A percentile compares a stretch with the other conserved stretches of the same genome.
These are phyloP conservation scores for Globisporangium cystogenes DNA, from an alignment of 352 stramenopile species.

Conservation along the genomic window DNA sequence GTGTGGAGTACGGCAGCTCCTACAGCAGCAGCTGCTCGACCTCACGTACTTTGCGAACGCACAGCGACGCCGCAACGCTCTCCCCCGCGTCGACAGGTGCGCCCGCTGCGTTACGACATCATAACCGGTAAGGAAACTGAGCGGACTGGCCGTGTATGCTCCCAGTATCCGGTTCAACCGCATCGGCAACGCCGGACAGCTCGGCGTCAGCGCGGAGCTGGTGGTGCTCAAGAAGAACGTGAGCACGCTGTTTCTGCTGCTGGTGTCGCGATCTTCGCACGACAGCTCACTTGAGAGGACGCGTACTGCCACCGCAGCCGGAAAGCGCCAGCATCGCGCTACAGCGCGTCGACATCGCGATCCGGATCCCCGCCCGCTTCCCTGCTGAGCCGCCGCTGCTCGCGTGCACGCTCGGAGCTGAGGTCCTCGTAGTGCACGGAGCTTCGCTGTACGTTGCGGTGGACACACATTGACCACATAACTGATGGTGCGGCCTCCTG, in stretches of 20 bases:
- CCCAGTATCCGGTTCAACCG: constrained; percentile 22
- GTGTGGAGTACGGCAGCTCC: too few relatives aligned
- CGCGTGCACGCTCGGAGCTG: constrained; percentile 33
- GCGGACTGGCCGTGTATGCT: background rate
- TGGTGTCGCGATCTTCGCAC: background rate
- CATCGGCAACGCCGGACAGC: constrained; percentile 17
- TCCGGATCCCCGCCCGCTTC: constrained; percentile 36
- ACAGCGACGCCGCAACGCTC: constrained; percentile 31
- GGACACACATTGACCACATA: too few relatives aligned
- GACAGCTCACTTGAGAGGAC: background rate
- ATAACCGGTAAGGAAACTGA: too few relatives aligned
- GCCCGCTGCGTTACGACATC: background rate
- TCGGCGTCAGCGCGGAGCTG: constrained; percentile 29
- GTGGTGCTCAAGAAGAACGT: constrained; percentile 36
- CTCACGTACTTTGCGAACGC: constrained; percentile 41
- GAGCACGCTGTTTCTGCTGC: background rate
- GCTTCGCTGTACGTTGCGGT: too few relatives aligned
- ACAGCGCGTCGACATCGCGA: constrained; percentile 31
- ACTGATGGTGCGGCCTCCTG: background rate
- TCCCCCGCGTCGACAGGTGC: constrained; percentile 63
- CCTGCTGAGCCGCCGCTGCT: constrained; percentile 36
- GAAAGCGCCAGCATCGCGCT: constrained; percentile 26
- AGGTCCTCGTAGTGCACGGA: constrained; percentile 26
- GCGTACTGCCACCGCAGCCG: constrained; percentile 11
- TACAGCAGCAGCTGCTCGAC: constrained; percentile 65